These are phyloP conservation scores for Emmonsiellopsis sp. DNA, from an alignment of 2,329 filamentous ascomycete genomes.

Conservation along the genomic window DNA sequence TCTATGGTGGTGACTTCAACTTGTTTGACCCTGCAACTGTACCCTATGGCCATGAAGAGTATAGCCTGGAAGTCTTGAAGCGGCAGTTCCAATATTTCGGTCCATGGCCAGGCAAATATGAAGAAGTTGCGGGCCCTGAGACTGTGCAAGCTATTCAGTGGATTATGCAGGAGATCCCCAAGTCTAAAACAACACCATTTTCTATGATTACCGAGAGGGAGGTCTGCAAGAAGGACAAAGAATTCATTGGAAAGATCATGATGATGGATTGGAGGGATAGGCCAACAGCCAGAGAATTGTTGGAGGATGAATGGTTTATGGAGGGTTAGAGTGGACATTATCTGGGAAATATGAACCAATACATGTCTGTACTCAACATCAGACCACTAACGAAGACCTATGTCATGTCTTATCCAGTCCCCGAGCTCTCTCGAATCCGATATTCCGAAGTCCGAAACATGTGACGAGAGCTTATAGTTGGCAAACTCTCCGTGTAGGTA, in stretches of 20 bases:
- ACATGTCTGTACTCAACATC: no score
- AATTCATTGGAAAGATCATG: not conserved
- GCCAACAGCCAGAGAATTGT: not conserved
- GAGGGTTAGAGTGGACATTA: no score
- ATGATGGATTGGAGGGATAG: slow-evolving; percentile 1
- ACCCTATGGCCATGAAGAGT: slow-evolving; percentile 5
- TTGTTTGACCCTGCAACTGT: slow-evolving; percentile 2
- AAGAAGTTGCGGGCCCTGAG: not conserved
- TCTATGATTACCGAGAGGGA: not conserved
- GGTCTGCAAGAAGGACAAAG: not conserved
- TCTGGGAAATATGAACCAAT: no score
- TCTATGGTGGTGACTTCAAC: slow-evolving; percentile 7
- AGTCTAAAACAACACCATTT: not conserved
- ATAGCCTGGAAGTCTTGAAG: slow-evolving; percentile 3
- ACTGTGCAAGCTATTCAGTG: not conserved
- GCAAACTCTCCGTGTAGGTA: no score
- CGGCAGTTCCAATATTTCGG: slow-evolving; percentile 6
- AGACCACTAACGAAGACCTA: no score
- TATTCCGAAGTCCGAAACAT: no score
- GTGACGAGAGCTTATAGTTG: no score
- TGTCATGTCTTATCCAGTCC: no score
- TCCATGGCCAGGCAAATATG: slow-evolving; percentile 6
- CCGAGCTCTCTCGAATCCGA: no score
- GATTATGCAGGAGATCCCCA: not conserved
- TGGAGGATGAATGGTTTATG: slow-evolving; percentile 1